Evolutionary conservation across 2,329 filamentous ascomycete genomes (phyloP).

Genomic region (Orbilia ellipsospora): DNA sequence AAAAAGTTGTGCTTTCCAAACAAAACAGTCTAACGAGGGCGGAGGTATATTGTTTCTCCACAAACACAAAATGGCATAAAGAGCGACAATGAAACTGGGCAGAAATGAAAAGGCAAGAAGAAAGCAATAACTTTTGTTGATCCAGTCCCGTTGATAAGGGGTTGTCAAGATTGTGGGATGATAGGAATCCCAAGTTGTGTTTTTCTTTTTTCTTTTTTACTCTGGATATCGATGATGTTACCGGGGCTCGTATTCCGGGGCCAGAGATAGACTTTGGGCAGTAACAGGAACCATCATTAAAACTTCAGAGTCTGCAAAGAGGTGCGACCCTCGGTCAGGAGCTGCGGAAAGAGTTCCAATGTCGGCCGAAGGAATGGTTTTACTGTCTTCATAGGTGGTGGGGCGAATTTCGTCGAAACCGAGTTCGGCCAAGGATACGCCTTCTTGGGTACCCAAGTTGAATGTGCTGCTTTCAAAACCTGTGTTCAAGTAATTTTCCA

Average conservation of each 20-base stretch:
- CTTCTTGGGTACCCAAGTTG: constrained; percentile 49
- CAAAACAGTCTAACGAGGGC: constrained; percentile 47
- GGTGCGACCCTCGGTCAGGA: constrained; percentile 45
- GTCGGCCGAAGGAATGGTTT: constrained; percentile 45
- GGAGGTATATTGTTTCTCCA: constrained; percentile 26
- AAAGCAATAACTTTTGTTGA: constrained; percentile 56
- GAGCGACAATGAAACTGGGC: constrained; percentile 26
- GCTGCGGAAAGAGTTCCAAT: constrained; percentile 35
- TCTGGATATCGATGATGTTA: constrained; percentile 38
- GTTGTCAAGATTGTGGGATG: constrained; percentile 46
- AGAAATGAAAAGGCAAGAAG: constrained; percentile 35
- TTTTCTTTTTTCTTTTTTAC: constrained; percentile 12
- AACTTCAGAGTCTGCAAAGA: constrained; percentile 52
- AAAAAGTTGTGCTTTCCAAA: constrained; percentile 56
- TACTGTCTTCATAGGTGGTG: constrained; percentile 47
- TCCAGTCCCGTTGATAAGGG: constrained; percentile 54
- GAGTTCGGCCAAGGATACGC: constrained; percentile 45
- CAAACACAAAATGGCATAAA: constrained; percentile 25
- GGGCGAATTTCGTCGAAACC: constrained; percentile 42
- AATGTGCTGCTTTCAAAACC: constrained; percentile 50
- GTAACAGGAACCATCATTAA: constrained; percentile 55
- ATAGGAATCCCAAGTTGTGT: constrained; percentile 35
- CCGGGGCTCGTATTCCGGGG: constrained; percentile 48
- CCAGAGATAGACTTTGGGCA: constrained; percentile 46
- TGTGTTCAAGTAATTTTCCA: constrained; percentile 53